phyloP scores from a whole-genome alignment of 805 yeast genomes.

The Pichia californica region DNA sequence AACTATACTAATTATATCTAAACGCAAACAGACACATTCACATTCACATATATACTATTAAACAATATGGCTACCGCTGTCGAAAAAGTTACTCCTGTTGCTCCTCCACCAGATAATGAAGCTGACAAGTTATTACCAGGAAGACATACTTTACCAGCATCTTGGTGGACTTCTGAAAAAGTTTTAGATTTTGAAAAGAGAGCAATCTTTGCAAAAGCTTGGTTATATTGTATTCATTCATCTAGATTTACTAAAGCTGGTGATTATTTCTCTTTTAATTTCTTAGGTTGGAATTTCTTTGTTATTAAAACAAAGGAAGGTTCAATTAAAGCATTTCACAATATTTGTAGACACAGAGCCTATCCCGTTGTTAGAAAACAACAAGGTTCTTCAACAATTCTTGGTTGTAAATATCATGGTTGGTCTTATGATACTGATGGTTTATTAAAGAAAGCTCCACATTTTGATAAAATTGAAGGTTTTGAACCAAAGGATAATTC shows the following conservation, averaged over 20 bases:
- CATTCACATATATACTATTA: background rate
- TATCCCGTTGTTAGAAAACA: slow-evolving; percentile 56
- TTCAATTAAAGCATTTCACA: slow-evolving; percentile 52
- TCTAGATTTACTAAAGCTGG: slow-evolving; percentile 53
- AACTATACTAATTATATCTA: no score
- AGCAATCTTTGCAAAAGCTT: slow-evolving; percentile 48
- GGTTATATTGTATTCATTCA: slow-evolving; percentile 49
- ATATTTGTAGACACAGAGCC: slow-evolving; percentile 61
- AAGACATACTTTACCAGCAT: slow-evolving; percentile 53
- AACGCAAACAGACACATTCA: background rate
- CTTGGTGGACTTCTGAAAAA: slow-evolving; percentile 60
- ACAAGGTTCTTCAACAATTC: slow-evolving; percentile 48
- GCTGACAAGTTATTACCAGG: slow-evolving; percentile 32
- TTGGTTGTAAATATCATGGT: slow-evolving; percentile 60
- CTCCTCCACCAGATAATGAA: slow-evolving; percentile 25
- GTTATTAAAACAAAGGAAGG: slow-evolving; percentile 49
- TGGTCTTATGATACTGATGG: slow-evolving; percentile 65
- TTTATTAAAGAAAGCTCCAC: slow-evolving; percentile 52
- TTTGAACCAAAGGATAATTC: slow-evolving; percentile 51
- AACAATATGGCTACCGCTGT: slow-evolving; percentile 11
- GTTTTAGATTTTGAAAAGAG: slow-evolving; percentile 54
- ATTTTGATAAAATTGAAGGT: slow-evolving; percentile 53
- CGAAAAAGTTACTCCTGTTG: slow-evolving; percentile 19
- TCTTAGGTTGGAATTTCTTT: slow-evolving; percentile 50
- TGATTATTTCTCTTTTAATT: slow-evolving; percentile 45